phyloP scores from a whole-genome alignment of 139 green algal species.

The Chlorella sp. region DNA sequence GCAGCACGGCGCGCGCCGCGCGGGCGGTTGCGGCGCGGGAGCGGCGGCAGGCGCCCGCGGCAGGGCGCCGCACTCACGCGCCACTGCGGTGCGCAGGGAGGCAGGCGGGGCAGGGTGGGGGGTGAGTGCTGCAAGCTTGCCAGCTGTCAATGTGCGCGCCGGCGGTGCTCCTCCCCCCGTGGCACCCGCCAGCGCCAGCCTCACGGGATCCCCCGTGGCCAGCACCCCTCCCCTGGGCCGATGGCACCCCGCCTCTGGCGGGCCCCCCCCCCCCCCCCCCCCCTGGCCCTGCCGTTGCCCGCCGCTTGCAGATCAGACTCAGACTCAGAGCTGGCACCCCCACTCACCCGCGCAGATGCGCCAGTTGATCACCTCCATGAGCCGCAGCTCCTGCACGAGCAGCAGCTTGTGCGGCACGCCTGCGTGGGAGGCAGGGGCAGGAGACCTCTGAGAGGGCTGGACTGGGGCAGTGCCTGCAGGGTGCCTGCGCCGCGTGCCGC shows the following conservation, averaged over 20 bases:
- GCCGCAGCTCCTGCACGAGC: not conserved
- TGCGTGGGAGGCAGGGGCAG: not conserved
- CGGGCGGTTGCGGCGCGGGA: too few species aligned
- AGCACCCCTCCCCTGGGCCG: not conserved
- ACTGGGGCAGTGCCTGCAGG: not conserved
- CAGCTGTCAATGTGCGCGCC: too few species aligned
- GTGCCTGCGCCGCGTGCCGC: not conserved
- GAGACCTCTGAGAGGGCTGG: not conserved
- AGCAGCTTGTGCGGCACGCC: conserved; percentile 5
- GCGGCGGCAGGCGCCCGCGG: too few species aligned
- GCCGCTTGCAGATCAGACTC: too few species aligned
- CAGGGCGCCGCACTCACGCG: too few species aligned
- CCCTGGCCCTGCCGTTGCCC: too few species aligned
- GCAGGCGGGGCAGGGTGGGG: too few species aligned
- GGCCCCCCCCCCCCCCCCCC: not conserved
- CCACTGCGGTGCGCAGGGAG: too few species aligned
- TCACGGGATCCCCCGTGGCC: not conserved
- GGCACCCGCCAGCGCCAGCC: too few species aligned
- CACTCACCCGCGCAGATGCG: not conserved
- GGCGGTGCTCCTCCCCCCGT: too few species aligned
- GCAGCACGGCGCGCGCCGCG: too few species aligned
- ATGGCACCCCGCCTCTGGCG: not conserved
- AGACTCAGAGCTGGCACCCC: not conserved
- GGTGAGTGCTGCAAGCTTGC: too few species aligned
- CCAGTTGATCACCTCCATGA: not conserved